Base-by-base conservation (phyloP, 108 stramenopile genomes). In the Hondaea fermentalgiana region DNA sequence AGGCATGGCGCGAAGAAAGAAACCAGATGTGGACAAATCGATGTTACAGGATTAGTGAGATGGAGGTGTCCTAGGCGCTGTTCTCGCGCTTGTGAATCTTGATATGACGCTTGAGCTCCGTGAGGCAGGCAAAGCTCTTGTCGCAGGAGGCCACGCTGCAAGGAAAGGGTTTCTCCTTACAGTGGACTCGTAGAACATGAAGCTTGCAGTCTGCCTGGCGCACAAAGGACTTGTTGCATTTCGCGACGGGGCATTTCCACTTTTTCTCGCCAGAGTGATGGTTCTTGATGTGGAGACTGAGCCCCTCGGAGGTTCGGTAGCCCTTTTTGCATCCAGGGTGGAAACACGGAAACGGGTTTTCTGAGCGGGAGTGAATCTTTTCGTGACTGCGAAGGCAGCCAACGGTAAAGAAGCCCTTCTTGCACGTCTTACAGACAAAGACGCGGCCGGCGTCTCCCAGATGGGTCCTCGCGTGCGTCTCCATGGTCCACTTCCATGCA, bases 401-500 rank as follows among this genome's bases (percentile, higher is more conserved):
- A 12, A 53, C 28, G n/a, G 76, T 83, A 23, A 83, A 83, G 51
- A 83, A 83, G 28, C 76, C 76, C 28, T 83, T 83, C 6, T 53
- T 45, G 28, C 76, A 83, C n/a, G 12, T 25, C 23, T 12, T 6
- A 45, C 76, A 83, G 6, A 53, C 23, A 53, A 21, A 35, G 23
- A 53, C 51, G 12, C 76, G 76, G 25, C 76, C 76, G 19, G 76
- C 76, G 49, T 83, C 49, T 45, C 76, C 76, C 51, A 83, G 51
- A 35, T 83, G 76, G 6, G 76, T 83, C 28, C 76, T 12, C 10
- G 76, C 76, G 76, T 83, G 76, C 76, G 76, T 83, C 23, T 83
- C 76, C 76, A 83, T 83, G n/a, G 76, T 83, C 76, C 76, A 83
- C 51, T 53, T 83, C 76, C 76, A 83, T 35, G 49, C 76, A 45